Evolutionary conservation across 805 yeast genomes (phyloP), one percentile per base, ranked within the genome.

Genomic region (Sugiyamaella americana): DNA sequence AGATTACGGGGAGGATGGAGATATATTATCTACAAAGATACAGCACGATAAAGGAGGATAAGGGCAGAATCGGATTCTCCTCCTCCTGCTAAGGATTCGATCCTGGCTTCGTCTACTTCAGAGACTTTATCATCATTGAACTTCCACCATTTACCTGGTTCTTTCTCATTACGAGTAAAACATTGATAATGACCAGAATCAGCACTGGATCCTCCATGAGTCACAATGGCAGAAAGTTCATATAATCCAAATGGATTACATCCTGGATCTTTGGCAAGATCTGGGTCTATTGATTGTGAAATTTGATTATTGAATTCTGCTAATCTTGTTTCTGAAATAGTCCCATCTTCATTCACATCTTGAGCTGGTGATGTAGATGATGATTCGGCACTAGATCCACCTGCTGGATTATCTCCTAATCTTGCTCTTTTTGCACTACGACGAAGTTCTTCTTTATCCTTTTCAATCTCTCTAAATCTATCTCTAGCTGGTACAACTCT

Each of bases 101-200:
- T 80, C 61, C 79, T 87, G 43, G 88, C 93, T 60, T 79, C 84
- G 51, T 74, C 79, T n/a, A 89, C 88, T 37, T 73, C 69, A 5
- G 78, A 70, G 16, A 93, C 95, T 62, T 83, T 83, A 67, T 89
- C 96, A 65, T 93, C 99, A 63, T 93, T 88, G 68, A 87, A 93
- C 65, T 82, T 82, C 83, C 86, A 91, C 99, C 99, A 93, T 52
- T 72, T 75, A 41, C 84, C 81, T 26, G 85, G 89, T 42, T 59
- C 64, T 46, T 55, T 51, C 41, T 55, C 78, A 64, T 89, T 93
- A 58, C 77, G 81, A 13, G 84, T 82, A 68, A 86, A 93, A 23
- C 91, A 81, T 68, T 89, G 97, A 66, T 93, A 93, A 67, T 93
- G 99, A 16, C 99, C 99, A 23, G 96, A 84, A 64, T 93, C 98